Percentiles rank a stretch among this genome's conserved stretches.
Evolutionary conservation across 192 early-diverging fungal species (phyloP).

Genomic region (Coemansia furcata): DNA sequence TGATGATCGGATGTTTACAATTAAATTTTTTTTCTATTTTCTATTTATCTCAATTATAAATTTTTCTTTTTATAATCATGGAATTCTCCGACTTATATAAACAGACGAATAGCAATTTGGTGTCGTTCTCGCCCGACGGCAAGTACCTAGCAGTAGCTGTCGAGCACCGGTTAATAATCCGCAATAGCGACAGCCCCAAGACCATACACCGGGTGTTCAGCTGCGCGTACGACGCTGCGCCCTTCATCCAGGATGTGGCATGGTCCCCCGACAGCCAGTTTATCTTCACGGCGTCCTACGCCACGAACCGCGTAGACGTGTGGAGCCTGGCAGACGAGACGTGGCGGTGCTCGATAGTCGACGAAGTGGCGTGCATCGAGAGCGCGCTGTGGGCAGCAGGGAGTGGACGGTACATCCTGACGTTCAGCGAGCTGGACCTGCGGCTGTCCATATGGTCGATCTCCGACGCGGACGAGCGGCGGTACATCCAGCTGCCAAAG

Average conservation of each 20-base stretch:
- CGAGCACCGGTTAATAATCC: constrained; percentile 50
- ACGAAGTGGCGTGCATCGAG: constrained; percentile 31
- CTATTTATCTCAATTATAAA: constrained; percentile 6
- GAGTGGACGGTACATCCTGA: constrained; percentile 39
- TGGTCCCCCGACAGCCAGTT: constrained; percentile 41
- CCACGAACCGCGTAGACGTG: constrained; percentile 39
- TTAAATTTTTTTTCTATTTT: constrained; percentile 4
- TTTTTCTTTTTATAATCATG: constrained; percentile 21
- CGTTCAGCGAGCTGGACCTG: constrained; percentile 48
- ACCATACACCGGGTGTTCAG: constrained; percentile 38
- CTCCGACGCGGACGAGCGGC: constrained; percentile 19
- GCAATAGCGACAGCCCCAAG: constrained; percentile 42
- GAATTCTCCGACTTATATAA: constrained; percentile 53
- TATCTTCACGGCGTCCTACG: constrained; percentile 42
- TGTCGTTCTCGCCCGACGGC: constrained; percentile 44
- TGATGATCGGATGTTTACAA: constrained; percentile 1
- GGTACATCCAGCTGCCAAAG: constrained; percentile 48
- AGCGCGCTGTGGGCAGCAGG: constrained; percentile 30
- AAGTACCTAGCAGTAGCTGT: constrained; percentile 39
- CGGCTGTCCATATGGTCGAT: constrained; percentile 50
- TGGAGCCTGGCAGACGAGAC: constrained; percentile 45
- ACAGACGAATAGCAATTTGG: constrained; percentile 43
- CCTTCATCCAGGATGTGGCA: constrained; percentile 40
- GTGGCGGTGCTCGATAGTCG: constrained; percentile 41
- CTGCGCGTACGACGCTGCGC: constrained; percentile 24